These are phyloP conservation scores for Tetrahymena elliotti DNA, from an alignment of 73 alveolate genomes.

Conservation along the genomic window DNA sequence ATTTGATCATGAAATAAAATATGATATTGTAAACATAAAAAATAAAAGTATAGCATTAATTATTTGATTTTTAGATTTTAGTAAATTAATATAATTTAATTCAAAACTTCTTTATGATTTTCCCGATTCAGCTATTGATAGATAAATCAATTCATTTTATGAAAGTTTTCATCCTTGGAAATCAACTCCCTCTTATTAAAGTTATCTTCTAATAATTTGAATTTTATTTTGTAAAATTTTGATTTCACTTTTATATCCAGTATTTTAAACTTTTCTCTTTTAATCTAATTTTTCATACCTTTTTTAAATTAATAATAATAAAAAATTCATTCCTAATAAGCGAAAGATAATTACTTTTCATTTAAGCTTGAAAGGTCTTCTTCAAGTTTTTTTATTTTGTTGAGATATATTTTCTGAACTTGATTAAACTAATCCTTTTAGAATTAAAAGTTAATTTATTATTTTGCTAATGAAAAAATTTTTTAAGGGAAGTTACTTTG, in stretches of 20 bases:
- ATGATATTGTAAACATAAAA: too few relatives aligned
- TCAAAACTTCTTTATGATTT: too few relatives aligned
- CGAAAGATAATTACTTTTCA: neutral
- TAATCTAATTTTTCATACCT: neutral
- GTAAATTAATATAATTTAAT: too few relatives aligned
- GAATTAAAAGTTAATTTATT: neutral
- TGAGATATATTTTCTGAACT: neutral
- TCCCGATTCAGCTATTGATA: neutral
- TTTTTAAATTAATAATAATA: neutral
- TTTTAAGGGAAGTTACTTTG: neutral
- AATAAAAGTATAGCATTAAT: too few relatives aligned
- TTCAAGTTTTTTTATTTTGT: neutral
- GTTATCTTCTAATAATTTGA: neutral
- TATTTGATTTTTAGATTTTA: too few relatives aligned
- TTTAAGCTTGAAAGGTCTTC: neutral
- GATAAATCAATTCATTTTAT: neutral
- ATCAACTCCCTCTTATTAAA: neutral
- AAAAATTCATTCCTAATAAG: neutral
- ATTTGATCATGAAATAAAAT: too few relatives aligned
- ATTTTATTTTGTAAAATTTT: neutral
- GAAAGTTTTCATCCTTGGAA: neutral
- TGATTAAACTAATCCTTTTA: neutral
- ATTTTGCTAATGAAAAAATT: neutral
- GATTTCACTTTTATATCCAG: neutral
- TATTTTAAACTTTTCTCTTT: neutral